Evolutionary conservation across 148 eudicot genomes (phyloP).

Genomic region (Mesembryanthemum crystallinum): DNA sequence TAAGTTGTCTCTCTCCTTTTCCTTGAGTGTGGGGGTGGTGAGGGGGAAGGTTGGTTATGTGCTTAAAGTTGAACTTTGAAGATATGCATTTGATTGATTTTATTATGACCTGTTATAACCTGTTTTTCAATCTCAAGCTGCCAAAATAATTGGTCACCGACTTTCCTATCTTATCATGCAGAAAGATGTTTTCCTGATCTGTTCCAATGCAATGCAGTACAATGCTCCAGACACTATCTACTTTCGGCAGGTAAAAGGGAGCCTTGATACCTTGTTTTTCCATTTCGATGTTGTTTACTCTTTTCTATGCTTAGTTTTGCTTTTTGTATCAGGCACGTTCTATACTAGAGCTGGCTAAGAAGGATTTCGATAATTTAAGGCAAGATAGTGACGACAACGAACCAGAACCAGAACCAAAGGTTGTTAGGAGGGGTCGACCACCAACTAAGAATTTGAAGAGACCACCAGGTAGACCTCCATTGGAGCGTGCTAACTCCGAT

Average conservation of each 20-base stretch:
- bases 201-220: constrained; percentile 95
- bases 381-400: constrained; percentile 79
- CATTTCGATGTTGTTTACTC: neutral
- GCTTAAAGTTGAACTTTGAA: neutral
- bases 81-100: neutral
- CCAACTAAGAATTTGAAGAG: constrained; percentile 65
- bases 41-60: neutral
- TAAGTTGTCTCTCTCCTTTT: neutral
- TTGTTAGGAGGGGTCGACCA: constrained; percentile 80
- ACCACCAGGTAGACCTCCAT: constrained; percentile 49
- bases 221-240: constrained; percentile 84
- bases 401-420: constrained; percentile 60
- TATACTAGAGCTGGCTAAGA: constrained; percentile 74
- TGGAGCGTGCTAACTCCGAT: constrained; percentile 58
- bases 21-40: neutral
- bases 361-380: constrained; percentile 70
- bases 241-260: constrained; percentile 75
- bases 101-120: neutral
- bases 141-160: neutral
- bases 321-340: constrained; percentile 57
- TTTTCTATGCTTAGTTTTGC: neutral
- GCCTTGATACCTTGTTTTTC: neutral
- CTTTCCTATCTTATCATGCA: constrained; percentile 34
- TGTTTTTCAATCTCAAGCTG: neutral
- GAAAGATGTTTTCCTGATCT: constrained; percentile 73